phyloP scores from a whole-genome alignment of 78 protist genomes.

The Dictyostelium brefeldianum region DNA sequence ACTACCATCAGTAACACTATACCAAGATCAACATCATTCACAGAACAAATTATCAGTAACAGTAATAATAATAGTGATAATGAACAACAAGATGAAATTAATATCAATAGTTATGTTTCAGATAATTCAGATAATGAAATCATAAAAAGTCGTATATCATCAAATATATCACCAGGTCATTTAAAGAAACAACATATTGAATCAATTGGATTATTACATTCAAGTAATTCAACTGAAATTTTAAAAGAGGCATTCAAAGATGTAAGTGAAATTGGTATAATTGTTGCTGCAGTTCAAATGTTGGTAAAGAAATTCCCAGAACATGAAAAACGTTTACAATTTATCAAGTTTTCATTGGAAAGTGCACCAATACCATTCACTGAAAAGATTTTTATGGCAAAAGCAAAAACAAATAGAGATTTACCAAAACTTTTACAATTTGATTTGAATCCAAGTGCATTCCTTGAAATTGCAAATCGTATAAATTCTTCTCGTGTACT shows the following conservation, averaged over 20 bases:
- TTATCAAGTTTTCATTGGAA: not conserved
- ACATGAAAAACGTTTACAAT: not conserved
- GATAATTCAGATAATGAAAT: not conserved
- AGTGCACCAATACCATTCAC: not conserved
- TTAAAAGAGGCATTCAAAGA: conserved; percentile 1
- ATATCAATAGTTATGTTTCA: not conserved
- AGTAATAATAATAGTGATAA: not conserved
- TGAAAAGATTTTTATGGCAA: not conserved
- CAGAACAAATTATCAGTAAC: not conserved
- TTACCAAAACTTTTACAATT: not conserved
- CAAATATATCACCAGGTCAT: not conserved
- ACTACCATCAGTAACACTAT: too few relatives aligned
- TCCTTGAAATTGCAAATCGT: not conserved
- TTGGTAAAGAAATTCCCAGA: conserved; percentile 1
- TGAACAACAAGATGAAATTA: not conserved
- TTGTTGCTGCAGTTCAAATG: not conserved
- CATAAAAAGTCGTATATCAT: too few relatives aligned
- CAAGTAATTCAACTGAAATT: conserved; percentile 5
- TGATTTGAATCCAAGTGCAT: not conserved
- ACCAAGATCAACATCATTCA: too few relatives aligned
- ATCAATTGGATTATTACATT: not conserved
- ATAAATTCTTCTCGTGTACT: not conserved
- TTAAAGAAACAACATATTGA: not conserved
- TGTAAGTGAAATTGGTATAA: not conserved
- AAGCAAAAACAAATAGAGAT: not conserved